These are phyloP conservation scores for Diaporthe velutina DNA, from an alignment of 2,329 filamentous ascomycete genomes.

Conservation along the genomic window DNA sequence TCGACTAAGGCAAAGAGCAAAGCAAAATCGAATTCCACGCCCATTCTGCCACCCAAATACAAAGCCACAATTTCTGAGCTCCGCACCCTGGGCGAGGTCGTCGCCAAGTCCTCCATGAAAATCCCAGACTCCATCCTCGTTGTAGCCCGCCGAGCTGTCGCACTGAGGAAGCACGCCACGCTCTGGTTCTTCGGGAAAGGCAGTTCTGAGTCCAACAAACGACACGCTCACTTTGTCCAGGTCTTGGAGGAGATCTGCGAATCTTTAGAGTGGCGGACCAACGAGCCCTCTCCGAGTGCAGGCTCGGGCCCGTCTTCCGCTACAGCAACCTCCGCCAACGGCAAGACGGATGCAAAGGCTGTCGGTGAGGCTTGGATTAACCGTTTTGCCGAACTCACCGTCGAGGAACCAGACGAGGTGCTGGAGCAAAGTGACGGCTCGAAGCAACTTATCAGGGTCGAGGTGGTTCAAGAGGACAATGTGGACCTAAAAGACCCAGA, in stretches of 20 bases:
- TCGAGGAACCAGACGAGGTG: neutral
- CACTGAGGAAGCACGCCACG: neutral
- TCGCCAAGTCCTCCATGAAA: slow-evolving; percentile 13
- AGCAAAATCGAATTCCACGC: neutral
- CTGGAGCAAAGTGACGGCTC: neutral
- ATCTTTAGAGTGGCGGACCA: neutral
- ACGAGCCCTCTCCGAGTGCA: neutral
- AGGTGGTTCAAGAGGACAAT: neutral
- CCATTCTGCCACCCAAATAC: neutral
- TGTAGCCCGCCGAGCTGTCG: slow-evolving; percentile 9
- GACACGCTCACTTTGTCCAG: slow-evolving; percentile 1
- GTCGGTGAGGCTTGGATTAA: neutral
- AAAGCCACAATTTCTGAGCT: slow-evolving; percentile 9
- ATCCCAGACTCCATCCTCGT: neutral
- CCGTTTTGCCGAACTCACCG: neutral
- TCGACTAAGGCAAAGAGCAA: neutral
- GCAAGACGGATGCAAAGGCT: neutral
- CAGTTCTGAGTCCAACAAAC: neutral
- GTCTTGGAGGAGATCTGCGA: slow-evolving; percentile 17
- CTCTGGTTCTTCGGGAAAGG: neutral
- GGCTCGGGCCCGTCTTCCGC: neutral
- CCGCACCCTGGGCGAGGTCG: neutral
- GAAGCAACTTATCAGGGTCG: neutral
- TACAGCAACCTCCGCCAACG: neutral
- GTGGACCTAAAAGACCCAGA: neutral